Conservation (phyloP, 2,329 filamentous ascomycete species). For the Hymenoscyphus fructigenus region DNA sequence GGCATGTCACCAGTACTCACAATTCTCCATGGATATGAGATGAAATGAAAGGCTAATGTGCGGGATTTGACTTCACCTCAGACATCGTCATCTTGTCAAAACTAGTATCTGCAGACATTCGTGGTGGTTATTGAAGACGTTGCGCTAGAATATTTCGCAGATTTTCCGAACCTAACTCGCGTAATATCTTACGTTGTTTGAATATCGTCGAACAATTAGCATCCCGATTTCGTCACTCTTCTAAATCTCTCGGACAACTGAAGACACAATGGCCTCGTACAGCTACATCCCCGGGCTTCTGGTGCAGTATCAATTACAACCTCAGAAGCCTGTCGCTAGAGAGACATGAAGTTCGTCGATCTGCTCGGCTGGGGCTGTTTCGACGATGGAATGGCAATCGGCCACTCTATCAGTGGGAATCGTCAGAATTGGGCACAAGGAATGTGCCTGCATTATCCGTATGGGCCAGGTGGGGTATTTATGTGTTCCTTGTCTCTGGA, state of each 20-base stretch:
- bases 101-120: not conserved
- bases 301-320: no score
- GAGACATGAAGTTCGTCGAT: not conserved
- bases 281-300: no score
- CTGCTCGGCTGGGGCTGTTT: slow-evolving; percentile 10
- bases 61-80: not conserved
- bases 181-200: no score
- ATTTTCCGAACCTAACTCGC: no score
- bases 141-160: no score
- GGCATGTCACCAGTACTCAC: not conserved
- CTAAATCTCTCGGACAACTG: not conserved
- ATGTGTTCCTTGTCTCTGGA: not conserved
- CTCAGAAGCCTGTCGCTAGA: not conserved
- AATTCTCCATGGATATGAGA: not conserved
- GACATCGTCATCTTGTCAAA: not conserved
- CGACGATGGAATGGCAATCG: not conserved
- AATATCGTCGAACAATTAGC: no score
- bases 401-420: not conserved
- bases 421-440: not conserved
- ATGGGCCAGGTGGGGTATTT: not conserved
- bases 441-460: not conserved
- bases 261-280: no score
- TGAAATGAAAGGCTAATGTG: not conserved
- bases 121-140: no score
- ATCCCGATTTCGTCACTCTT: no score